These are phyloP conservation scores for Beauveria caledonica DNA, from an alignment of 2,329 filamentous ascomycete genomes.

Conservation along the genomic window DNA sequence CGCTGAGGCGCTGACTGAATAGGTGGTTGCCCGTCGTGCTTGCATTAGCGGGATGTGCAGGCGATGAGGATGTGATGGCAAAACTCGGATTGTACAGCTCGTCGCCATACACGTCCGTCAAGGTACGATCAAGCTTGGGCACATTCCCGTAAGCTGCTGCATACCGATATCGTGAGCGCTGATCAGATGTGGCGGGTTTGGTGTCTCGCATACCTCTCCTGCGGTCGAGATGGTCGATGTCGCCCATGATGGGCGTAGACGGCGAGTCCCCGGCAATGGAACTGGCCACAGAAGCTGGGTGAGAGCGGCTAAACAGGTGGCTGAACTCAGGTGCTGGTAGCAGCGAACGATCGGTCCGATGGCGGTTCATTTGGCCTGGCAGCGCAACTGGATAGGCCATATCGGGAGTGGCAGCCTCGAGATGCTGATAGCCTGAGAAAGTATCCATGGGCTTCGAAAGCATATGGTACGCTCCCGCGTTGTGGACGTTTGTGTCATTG, in stretches of 20 bases:
- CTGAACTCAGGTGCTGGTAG: constrained; percentile 39
- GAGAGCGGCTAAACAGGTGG: constrained; percentile 34
- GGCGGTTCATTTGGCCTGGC: constrained; percentile 27
- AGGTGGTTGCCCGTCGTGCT: constrained; percentile 47
- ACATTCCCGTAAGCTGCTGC: constrained; percentile 49
- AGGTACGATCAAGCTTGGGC: constrained; percentile 76
- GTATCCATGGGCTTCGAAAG: constrained; percentile 36
- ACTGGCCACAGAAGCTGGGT: constrained; percentile 49
- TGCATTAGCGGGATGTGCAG: constrained; percentile 36
- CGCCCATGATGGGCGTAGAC: constrained; percentile 44
- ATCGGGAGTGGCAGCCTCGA: constrained; percentile 30
- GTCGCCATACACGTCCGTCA: constrained; percentile 78
- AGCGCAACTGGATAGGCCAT: constrained; percentile 34
- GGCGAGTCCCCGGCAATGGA: constrained; percentile 52
- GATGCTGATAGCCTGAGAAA: constrained; percentile 35
- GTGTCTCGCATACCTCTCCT: constrained; percentile 43
- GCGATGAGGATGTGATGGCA: constrained; percentile 47
- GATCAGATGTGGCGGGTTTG: constrained; percentile 6
- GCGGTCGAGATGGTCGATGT: constrained; percentile 40
- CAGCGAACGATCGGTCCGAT: constrained; percentile 33
- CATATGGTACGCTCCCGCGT: constrained; percentile 36
- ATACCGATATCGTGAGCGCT: constrained; percentile 54
- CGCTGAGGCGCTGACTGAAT: constrained; percentile 69
- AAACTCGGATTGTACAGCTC: constrained; percentile 73
- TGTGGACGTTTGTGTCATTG: constrained; percentile 16